Conservation (phyloP, 768 basidiomycete species). For the Tricholomella constricta region DNA sequence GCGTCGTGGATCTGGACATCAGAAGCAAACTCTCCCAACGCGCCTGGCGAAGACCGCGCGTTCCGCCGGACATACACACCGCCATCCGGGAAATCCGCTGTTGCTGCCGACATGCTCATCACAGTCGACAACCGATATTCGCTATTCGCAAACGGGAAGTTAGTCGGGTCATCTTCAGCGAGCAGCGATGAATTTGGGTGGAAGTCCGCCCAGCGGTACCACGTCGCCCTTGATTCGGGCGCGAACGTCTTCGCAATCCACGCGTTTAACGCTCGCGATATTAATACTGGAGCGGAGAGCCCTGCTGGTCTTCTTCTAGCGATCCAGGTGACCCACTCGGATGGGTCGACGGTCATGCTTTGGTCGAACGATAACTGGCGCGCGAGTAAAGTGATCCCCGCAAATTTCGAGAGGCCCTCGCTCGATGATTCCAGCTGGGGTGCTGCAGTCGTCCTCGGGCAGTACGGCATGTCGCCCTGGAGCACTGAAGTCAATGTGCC, state of each 20-base stretch:
- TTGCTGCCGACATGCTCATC: constrained; percentile 7
- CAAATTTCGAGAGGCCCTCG: background rate
- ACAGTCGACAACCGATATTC: constrained; percentile 2
- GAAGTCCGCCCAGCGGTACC: background rate
- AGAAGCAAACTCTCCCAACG: constrained; percentile 10
- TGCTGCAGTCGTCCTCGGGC: constrained; percentile 12
- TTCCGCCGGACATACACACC: constrained; percentile 6
- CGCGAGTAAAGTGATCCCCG: constrained; percentile 1
- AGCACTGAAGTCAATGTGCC: background rate
- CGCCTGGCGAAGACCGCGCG: background rate
- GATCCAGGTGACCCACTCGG: constrained; percentile 1
- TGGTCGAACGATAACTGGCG: background rate
- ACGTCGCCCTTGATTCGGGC: background rate
- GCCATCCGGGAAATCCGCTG: background rate
- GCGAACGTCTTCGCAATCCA: constrained; percentile 7
- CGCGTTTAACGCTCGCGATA: background rate
- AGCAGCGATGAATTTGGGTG: background rate
- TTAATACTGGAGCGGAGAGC: background rate
- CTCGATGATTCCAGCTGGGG: constrained; percentile 20
- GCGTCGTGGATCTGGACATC: constrained; percentile 32
- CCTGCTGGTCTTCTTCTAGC: constrained; percentile 7
- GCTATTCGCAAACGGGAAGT: constrained; percentile 1
- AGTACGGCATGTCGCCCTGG: constrained; percentile 27
- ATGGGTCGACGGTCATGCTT: too few species aligned
- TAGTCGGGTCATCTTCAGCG: background rate